Evolutionary conservation across 140 eudicot genomes (phyloP), one percentile per base, ranked within the genome.

Genomic region (Erigeron philadelphicus): DNA sequence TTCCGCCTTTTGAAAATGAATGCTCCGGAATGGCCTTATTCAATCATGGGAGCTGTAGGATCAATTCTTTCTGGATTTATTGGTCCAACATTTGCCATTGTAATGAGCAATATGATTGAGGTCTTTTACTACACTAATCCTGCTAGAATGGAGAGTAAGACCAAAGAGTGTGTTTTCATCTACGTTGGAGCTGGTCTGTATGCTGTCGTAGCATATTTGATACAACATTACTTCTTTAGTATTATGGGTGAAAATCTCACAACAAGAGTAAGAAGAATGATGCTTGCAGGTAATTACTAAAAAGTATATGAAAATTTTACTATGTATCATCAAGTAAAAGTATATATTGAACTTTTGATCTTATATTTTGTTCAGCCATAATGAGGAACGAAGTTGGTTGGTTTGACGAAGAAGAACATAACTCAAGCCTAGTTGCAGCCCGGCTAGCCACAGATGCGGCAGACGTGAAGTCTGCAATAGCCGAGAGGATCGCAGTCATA

Each of bases 321-420:
- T 31, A 31, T 31, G 4, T 31, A 31, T 31, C 38, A 31, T 31
- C 38, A 31, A 31, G 5, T 9, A 7, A 1, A 38, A 38, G 11
- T 9, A 49, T 25, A 17, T 71, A 15, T 7, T 17, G 7, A 63
- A 18, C 53, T 44, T 59, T 15, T 67, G 9, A 59, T 58, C 63
- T 59, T 62, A 25, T 58, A 52, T 19, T 5, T 47, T 71, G 42
- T 77, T 65, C 84, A 93, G 99, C 99, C 49, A 93, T 93, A 66
- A 41, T 93, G 69, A 93, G 95, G 93, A 93, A 93, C 83, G 99
- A 93, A 89, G 99, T 93, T 15, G 99, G 95, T 70, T 93, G 99
- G 99, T 93, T 75, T 76, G 99, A 93, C 9, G 99, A 93, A 78
- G 99, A 93, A 56, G 99, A 93, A 74, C 89, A 93, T 68, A 93